Percentiles rank a stretch among this genome's conserved stretches.
phyloP scores from a whole-genome alignment of 2,329 filamentous ascomycete genomes.

The Chrysosporium queenslandicum region DNA sequence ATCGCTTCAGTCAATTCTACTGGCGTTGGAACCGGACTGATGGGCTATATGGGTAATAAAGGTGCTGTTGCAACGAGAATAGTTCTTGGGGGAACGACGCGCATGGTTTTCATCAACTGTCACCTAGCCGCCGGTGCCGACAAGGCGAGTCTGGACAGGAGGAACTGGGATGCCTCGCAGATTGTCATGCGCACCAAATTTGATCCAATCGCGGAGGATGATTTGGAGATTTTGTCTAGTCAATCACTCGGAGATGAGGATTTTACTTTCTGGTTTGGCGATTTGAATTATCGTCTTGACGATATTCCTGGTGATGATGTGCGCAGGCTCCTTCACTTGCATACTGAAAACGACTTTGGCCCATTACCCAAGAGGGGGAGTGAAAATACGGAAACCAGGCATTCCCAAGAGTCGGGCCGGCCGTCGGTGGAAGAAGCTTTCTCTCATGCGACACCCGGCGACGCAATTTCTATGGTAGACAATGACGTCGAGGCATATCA shows the following conservation, averaged over 20 bases:
- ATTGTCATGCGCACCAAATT: slow-evolving; percentile 69
- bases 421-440: slow-evolving; percentile 8
- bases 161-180: slow-evolving; percentile 82
- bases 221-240: slow-evolving; percentile 41
- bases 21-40: slow-evolving; percentile 75
- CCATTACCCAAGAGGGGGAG: slow-evolving; percentile 13
- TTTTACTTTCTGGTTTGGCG: slow-evolving; percentile 91
- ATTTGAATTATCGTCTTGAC: slow-evolving; percentile 87
- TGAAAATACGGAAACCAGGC: slow-evolving; percentile 6
- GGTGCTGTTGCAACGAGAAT: slow-evolving; percentile 75
- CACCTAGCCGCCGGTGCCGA: slow-evolving; percentile 85
- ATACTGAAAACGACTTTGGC: slow-evolving; percentile 32
- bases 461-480: slow-evolving; percentile 32
- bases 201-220: slow-evolving; percentile 57
- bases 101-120: slow-evolving; percentile 80
- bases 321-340: slow-evolving; percentile 68
- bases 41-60: slow-evolving; percentile 95
- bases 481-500: slow-evolving; percentile 61
- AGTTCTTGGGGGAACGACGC: slow-evolving; percentile 79
- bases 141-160: slow-evolving; percentile 62
- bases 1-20: slow-evolving; percentile 74
- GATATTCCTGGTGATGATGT: slow-evolving; percentile 86
- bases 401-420: not conserved
- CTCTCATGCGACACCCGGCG: slow-evolving; percentile 12
- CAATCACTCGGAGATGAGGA: slow-evolving; percentile 79